phyloP scores from a whole-genome alignment of 2,329 filamentous ascomycete species.

The Shiraia sp. region DNA sequence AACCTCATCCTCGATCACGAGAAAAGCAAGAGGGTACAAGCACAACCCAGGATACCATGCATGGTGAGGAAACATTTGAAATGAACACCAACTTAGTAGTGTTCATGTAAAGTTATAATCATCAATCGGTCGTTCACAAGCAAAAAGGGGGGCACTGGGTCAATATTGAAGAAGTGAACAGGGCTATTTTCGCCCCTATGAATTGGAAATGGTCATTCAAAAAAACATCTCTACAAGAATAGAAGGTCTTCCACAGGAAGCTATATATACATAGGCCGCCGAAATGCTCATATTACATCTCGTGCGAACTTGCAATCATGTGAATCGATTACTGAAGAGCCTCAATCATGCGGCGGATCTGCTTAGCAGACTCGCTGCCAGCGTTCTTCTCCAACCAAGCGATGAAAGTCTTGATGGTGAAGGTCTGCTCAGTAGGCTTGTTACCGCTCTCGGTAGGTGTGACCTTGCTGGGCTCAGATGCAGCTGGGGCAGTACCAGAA shows the following conservation, averaged over 20 bases:
- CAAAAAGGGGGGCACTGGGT: no score
- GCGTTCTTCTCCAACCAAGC: slow-evolving; percentile 27
- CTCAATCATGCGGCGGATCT: slow-evolving; percentile 8
- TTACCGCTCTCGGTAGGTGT: not conserved
- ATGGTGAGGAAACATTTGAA: no score
- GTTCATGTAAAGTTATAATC: no score
- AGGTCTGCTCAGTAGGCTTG: slow-evolving; percentile 18
- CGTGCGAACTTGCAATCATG: not conserved
- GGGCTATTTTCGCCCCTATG: not conserved
- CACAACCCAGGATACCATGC: no score
- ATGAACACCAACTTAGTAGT: no score
- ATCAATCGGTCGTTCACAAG: no score
- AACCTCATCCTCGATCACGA: no score
- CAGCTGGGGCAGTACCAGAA: slow-evolving; percentile 6
- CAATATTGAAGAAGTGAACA: no score
- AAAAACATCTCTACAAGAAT: slow-evolving; percentile 6
- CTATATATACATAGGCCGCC: slow-evolving; percentile 2
- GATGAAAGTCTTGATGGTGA: slow-evolving; percentile 26
- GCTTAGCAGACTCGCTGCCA: slow-evolving; percentile 6
- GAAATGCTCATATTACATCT: not conserved
- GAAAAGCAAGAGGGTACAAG: no score
- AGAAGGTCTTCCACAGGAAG: slow-evolving; percentile 6
- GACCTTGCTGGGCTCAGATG: slow-evolving; percentile 7
- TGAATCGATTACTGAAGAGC: slow-evolving; percentile 1
- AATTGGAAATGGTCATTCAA: not conserved